Percentiles rank a stretch among this genome's conserved stretches.
Evolutionary conservation across 805 yeast species (phyloP).

Genomic region (Metschnikowia shivogae): DNA sequence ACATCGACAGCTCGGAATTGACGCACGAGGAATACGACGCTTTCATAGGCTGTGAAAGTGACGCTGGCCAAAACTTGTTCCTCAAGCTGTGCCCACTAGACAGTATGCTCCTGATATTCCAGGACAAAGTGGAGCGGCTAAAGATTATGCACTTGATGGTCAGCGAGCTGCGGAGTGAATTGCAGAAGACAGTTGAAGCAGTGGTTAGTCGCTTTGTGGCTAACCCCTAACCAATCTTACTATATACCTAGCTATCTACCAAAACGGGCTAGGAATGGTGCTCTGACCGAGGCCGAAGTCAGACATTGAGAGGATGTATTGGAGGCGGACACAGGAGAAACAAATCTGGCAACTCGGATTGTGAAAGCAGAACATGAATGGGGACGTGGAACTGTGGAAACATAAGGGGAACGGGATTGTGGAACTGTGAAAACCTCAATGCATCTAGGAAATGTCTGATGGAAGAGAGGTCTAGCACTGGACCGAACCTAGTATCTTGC

Average conservation of each 20-base stretch:
- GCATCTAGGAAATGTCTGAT: not conserved
- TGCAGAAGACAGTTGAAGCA: slow-evolving; percentile 1
- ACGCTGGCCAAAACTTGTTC: not conserved
- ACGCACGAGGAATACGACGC: not conserved
- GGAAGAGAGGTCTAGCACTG: not conserved
- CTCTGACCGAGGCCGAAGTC: not conserved
- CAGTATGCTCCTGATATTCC: not conserved
- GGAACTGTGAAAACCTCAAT: not conserved
- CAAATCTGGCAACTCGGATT: no score
- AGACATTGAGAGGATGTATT: not conserved
- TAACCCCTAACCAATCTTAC: not conserved
- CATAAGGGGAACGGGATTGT: not conserved
- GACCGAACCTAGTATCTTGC: no score
- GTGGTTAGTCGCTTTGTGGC: not conserved
- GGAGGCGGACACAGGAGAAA: not conserved
- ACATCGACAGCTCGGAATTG: not conserved
- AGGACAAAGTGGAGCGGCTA: slow-evolving; percentile 1
- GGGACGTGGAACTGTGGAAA: not conserved
- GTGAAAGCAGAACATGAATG: not conserved
- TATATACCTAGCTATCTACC: not conserved
- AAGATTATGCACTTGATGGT: not conserved
- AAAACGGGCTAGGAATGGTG: not conserved
- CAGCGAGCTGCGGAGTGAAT: not conserved
- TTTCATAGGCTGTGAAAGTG: slow-evolving; percentile 3
- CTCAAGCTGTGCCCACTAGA: not conserved